phyloP scores from a whole-genome alignment of 192 early-diverging fungal species.

The Entomortierella beljakovae region DNA sequence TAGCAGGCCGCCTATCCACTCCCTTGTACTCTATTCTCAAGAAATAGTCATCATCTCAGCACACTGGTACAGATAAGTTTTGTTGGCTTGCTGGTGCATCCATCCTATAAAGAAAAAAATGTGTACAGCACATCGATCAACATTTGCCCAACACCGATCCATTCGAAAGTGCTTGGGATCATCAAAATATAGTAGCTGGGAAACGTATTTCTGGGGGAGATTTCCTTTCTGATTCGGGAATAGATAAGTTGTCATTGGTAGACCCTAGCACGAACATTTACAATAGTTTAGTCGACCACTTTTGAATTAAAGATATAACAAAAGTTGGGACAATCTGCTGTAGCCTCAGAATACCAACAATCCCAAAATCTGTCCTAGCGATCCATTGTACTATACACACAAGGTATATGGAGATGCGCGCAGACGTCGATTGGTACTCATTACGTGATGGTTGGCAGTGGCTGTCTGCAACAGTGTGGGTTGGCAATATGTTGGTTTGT shows the following conservation, averaged over 20 bases:
- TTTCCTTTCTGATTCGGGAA: too few species aligned
- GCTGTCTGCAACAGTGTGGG: background rate
- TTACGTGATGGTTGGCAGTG: slow-evolving; percentile 7
- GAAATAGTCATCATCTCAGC: too few species aligned
- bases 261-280: too few species aligned
- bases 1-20: too few species aligned
- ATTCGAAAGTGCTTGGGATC: slow-evolving; percentile 13
- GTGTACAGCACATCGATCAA: slow-evolving; percentile 13
- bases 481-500: slow-evolving; percentile 13
- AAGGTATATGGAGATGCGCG: background rate
- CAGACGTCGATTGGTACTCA: slow-evolving; percentile 4
- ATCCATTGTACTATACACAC: slow-evolving; percentile 2
- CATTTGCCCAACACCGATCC: background rate
- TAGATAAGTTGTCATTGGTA: too few species aligned
- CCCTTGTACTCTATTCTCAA: too few species aligned
- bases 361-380: slow-evolving; percentile 10
- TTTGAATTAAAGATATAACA: background rate
- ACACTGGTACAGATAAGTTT: background rate
- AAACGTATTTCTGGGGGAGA: background rate
- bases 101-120: background rate
- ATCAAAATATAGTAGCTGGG: background rate
- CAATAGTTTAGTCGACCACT: too few species aligned
- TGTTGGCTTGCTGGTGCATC: slow-evolving; percentile 14
- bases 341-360: background rate
- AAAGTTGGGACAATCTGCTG: slow-evolving; percentile 8